phyloP scores from a whole-genome alignment of 2,329 filamentous ascomycete species.

The Talaromyces sp. region DNA sequence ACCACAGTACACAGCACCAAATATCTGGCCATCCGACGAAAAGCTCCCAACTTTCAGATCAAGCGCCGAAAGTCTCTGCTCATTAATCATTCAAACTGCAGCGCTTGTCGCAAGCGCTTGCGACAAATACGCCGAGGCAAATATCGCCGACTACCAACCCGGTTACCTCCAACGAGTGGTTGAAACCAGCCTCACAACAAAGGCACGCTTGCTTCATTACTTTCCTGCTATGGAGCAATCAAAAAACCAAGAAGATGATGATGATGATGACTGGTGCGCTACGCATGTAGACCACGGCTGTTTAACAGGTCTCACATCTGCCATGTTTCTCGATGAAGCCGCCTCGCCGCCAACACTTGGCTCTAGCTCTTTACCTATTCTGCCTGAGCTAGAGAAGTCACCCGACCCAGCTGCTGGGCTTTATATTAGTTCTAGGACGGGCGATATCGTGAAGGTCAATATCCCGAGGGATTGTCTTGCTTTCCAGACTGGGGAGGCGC shows the following conservation, averaged over 20 bases:
- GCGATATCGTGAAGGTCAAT: constrained; percentile 82
- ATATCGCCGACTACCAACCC: constrained; percentile 73
- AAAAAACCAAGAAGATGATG: constrained; percentile 49
- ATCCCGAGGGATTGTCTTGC: constrained; percentile 91
- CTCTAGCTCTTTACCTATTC: constrained; percentile 41
- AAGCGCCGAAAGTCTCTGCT: constrained; percentile 75
- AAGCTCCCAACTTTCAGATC: constrained; percentile 74
- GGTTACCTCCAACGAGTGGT: constrained; percentile 89
- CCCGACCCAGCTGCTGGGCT: constrained; percentile 84
- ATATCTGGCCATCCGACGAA: constrained; percentile 77
- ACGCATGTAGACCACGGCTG: constrained; percentile 81
- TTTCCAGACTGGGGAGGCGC: constrained; percentile 92
- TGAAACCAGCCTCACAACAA: constrained; percentile 80
- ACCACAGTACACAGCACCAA: constrained; percentile 85
- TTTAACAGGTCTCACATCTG: constrained; percentile 87
- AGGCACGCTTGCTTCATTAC: constrained; percentile 90
- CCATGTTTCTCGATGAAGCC: constrained; percentile 91
- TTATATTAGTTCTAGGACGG: constrained; percentile 89
- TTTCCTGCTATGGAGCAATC: constrained; percentile 59
- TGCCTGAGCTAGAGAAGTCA: constrained; percentile 72
- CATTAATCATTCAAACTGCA: constrained; percentile 84
- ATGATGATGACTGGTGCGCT: constrained; percentile 93
- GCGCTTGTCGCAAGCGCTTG: constrained; percentile 88
- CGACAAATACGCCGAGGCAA: constrained; percentile 78
- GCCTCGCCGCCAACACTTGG: constrained; percentile 37